phyloP scores from a whole-genome alignment of 2,329 filamentous ascomycete species.

The Alternaria metachromatica region DNA sequence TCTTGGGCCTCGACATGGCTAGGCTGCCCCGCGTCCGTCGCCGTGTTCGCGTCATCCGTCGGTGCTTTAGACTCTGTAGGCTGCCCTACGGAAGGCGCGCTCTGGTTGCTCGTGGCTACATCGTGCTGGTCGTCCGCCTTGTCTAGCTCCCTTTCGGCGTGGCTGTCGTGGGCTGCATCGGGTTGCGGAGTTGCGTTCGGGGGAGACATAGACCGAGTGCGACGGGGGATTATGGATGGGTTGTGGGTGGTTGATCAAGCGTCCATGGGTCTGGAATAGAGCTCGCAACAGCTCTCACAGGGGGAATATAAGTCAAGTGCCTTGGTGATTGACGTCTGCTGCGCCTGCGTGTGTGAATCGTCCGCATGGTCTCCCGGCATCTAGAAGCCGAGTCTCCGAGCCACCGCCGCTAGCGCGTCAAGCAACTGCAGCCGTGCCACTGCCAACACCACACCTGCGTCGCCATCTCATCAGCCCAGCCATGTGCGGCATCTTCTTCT shows the following conservation, averaged over 20 bases:
- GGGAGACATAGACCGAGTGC: conserved; percentile 46
- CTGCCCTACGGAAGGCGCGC: not conserved
- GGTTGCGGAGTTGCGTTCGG: conserved; percentile 40
- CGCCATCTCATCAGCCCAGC: conserved; percentile 7
- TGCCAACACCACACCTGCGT: conserved; percentile 13
- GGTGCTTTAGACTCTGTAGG: not conserved
- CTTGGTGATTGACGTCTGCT: conserved; percentile 18
- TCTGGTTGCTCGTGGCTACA: not conserved
- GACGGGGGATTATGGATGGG: conserved; percentile 13
- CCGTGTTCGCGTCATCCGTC: conserved; percentile 2
- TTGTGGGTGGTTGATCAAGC: conserved; percentile 11
- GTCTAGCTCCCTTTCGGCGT: conserved; percentile 27
- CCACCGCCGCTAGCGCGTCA: conserved; percentile 7
- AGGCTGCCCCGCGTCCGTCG: conserved; percentile 32
- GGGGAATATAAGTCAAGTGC: conserved; percentile 6
- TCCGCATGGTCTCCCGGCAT: conserved; percentile 29
- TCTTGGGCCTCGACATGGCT: conserved; percentile 10
- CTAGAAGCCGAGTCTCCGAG: conserved; percentile 28
- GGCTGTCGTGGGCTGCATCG: conserved; percentile 32
- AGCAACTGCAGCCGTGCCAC: conserved; percentile 1
- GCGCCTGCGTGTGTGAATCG: conserved; percentile 15
- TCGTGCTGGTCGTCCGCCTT: conserved; percentile 16
- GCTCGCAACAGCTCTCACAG: conserved; percentile 13
- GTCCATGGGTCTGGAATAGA: conserved; percentile 29
- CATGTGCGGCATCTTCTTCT: conserved; percentile 61